Conservation (phyloP, 192 early-diverging fungal species). For the Entophlyctis luteolus region DNA sequence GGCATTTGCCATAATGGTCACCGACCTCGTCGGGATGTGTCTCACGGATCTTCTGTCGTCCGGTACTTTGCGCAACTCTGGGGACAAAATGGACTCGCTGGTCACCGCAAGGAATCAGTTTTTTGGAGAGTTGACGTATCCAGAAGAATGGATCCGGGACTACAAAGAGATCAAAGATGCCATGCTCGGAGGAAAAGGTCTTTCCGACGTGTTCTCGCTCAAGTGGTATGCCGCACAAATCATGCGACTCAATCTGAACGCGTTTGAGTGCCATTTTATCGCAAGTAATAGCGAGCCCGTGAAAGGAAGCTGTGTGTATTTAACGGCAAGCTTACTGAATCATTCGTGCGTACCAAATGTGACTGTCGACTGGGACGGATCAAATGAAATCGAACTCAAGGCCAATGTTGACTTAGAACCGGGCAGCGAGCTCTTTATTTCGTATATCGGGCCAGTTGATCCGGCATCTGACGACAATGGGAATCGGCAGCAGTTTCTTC, state of each 20-base stretch:
- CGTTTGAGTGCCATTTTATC: not conserved
- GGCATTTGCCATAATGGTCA: constrained; percentile 1
- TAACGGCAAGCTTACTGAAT: constrained; percentile 10
- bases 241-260: constrained; percentile 18
- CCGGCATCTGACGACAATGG: not conserved
- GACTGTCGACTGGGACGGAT: constrained; percentile 2
- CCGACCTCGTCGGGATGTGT: constrained; percentile 2
- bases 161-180: constrained; percentile 9
- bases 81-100: not conserved
- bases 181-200: not conserved
- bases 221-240: constrained; percentile 18
- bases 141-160: constrained; percentile 1
- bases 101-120: constrained; percentile 4
- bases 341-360: constrained; percentile 18
- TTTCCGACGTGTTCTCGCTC: constrained; percentile 14
- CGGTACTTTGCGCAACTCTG: not conserved
- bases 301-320: not conserved
- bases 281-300: not conserved
- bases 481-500: constrained; percentile 18
- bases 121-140: not conserved
- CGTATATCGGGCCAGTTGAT: not conserved
- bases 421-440: constrained; percentile 13
- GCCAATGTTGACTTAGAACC: constrained; percentile 10
- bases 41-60: constrained; percentile 14
- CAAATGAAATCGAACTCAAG: not conserved